A percentile compares a stretch with the other conserved stretches of the same genome.
Evolutionary conservation across 495 filamentous ascomycete species (phyloP).

Genomic region (Tuber microsphaerosporum): DNA sequence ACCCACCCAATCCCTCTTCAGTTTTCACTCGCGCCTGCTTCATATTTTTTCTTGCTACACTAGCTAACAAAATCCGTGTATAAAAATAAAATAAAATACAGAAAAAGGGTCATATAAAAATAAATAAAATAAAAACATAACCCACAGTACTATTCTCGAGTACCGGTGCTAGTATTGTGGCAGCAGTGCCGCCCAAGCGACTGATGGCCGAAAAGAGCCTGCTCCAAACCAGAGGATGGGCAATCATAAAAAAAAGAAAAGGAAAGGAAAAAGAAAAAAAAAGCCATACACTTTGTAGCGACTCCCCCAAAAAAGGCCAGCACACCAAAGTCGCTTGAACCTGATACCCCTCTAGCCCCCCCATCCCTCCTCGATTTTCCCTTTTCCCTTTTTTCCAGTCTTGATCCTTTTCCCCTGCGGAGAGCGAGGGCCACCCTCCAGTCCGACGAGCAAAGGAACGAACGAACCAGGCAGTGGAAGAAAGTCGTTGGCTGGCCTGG

Average conservation of each 20-base stretch:
- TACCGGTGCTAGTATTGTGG: background rate
- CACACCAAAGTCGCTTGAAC: conserved; percentile 30
- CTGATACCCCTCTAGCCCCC: conserved; percentile 28
- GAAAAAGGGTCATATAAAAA: conserved; percentile 8
- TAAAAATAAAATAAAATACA: background rate
- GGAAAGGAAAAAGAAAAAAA: conserved; percentile 16
- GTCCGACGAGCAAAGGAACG: conserved; percentile 15
- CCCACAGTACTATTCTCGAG: background rate
- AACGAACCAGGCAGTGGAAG: conserved; percentile 35
- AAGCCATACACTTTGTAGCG: conserved; percentile 31
- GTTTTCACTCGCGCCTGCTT: conserved; percentile 5
- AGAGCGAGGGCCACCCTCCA: conserved; percentile 39
- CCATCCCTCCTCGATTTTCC: background rate
- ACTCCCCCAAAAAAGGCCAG: conserved; percentile 32
- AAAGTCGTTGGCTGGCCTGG: conserved; percentile 28
- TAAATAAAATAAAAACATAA: conserved; percentile 22
- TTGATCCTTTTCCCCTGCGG: conserved; percentile 17
- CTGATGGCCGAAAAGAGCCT: background rate
- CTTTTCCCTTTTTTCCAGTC: conserved; percentile 3
- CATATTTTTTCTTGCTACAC: background rate
- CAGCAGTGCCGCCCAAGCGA: background rate
- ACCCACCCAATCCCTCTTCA: conserved; percentile 1
- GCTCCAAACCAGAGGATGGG: background rate
- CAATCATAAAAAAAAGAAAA: background rate
- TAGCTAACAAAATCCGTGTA: conserved; percentile 2